Base-by-base conservation (phyloP, 305 asterid species). In the Fraxinus xanthoxyloides region DNA sequence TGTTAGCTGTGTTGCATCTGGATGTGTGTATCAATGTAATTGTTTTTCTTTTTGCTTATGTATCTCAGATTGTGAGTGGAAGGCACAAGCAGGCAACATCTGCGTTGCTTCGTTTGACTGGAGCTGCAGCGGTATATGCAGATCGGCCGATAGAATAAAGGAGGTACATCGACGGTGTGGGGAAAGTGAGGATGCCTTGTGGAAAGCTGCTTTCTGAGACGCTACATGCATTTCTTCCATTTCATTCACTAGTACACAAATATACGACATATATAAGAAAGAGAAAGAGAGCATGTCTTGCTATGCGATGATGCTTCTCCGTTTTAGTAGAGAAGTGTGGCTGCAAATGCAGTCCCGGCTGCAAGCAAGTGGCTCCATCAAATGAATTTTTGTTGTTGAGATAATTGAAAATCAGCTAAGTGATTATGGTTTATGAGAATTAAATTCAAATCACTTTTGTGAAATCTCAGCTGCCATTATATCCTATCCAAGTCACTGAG, bases 41-140 rank as follows among this genome's bases (percentile, higher is more conserved):
- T 65, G 19, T 38, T 21, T 67, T 67, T 67, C 19, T 35, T 30
- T 36, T 1, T 59, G 67, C 21, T 31, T 31, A 79, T 51, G 48
- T 15, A 13, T n/a, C 86, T 82, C 89, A 92, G 98, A 95, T 80
- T 95, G 98, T 81, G 97, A 92, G 82, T 95, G 98, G 98, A 95
- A 90, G 81, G 95, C 95, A 23, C 98, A 93, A 78, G 98, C 97
- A 0, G 98, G 98, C 82, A 95, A 93, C 79, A 35, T 79, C 0
- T 95, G 98, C 21, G 92, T 92, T 61, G 98, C 98, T 61, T 93
- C 98, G 1, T 92, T 93, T 13, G 98, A 95, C 76, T 95, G 98
- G 98, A 93, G 87, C 83, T 95, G 98, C 82, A 95, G 98, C 56
- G 98, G 98, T 75, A 95, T 95, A 80, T 95, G 98, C 87, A 85